These are phyloP conservation scores for Cutaneotrichosporon arboriforme DNA, from an alignment of 1,284 basidiomycete species.

Conservation along the genomic window DNA sequence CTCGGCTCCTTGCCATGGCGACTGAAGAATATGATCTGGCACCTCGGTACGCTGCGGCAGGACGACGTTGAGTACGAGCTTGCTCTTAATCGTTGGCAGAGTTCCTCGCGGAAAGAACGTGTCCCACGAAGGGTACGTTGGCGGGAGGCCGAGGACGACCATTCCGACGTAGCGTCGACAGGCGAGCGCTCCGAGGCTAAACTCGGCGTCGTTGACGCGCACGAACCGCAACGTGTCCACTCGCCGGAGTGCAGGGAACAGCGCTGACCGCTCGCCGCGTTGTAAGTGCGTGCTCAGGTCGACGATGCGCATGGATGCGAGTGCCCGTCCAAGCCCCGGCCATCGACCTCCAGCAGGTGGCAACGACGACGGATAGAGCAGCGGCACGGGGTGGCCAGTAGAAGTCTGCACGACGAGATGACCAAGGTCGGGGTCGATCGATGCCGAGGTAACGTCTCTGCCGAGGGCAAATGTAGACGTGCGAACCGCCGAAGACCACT, in stretches of 20 bases:
- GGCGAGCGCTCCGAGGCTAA: background rate
- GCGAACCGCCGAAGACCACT: too few relatives aligned
- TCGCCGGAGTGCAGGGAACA: background rate
- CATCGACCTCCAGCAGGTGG: background rate
- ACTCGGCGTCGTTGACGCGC: background rate
- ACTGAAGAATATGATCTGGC: background rate
- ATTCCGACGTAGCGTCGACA: background rate
- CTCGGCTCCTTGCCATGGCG: background rate
- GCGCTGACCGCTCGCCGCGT: background rate
- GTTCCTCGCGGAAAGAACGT: background rate
- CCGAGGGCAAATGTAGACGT: too few relatives aligned
- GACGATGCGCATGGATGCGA: background rate
- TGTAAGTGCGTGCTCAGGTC: background rate
- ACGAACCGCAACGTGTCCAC: background rate
- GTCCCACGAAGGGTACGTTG: background rate
- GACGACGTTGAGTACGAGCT: background rate
- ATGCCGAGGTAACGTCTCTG: too few relatives aligned
- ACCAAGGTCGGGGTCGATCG: too few relatives aligned
- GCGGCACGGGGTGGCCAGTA: background rate
- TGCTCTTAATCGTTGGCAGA: too few relatives aligned
- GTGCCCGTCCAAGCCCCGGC: background rate
- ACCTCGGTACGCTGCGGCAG: background rate
- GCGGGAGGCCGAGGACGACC: background rate
- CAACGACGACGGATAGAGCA: background rate
- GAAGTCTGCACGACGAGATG: background rate